phyloP scores from a whole-genome alignment of 2,329 filamentous ascomycete genomes.

The Xylariomycetidae sp. region DNA sequence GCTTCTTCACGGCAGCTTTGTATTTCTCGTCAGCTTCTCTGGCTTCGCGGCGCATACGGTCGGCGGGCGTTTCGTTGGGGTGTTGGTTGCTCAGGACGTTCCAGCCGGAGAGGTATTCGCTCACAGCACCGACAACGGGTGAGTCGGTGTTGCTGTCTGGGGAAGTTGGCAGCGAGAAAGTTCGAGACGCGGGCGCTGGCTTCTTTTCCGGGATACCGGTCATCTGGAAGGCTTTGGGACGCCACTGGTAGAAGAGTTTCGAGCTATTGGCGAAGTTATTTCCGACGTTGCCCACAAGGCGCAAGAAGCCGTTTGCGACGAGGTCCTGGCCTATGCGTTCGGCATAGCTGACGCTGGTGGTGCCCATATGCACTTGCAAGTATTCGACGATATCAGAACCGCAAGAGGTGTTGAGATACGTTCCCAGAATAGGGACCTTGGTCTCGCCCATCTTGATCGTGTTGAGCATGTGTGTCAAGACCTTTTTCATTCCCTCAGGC shows the following conservation, averaged over 20 bases:
- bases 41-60: constrained; percentile 83
- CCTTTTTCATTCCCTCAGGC: constrained; percentile 84
- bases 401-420: constrained; percentile 86
- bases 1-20: constrained; percentile 75
- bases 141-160: constrained; percentile 62
- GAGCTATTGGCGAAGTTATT: constrained; percentile 97
- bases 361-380: constrained; percentile 80
- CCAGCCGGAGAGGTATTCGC: constrained; percentile 87
- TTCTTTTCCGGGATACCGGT: constrained; percentile 88
- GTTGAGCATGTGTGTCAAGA: constrained; percentile 78
- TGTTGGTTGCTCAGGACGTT: constrained; percentile 84
- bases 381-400: constrained; percentile 96
- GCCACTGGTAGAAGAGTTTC: constrained; percentile 96
- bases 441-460: constrained; percentile 82
- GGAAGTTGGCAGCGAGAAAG: constrained; percentile 64
- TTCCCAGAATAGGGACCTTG: constrained; percentile 92
- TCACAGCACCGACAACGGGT: constrained; percentile 73
- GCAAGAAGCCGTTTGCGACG: constrained; percentile 76
- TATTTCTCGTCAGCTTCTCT: constrained; percentile 89
- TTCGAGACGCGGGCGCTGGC: constrained; percentile 60
- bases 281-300: constrained; percentile 88
- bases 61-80: constrained; percentile 87
- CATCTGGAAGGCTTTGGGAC: constrained; percentile 81
- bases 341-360: constrained; percentile 79
- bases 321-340: constrained; percentile 95